Evolutionary conservation across 2,329 filamentous ascomycete species (phyloP).

Genomic region (Calonectria leucothoes): DNA sequence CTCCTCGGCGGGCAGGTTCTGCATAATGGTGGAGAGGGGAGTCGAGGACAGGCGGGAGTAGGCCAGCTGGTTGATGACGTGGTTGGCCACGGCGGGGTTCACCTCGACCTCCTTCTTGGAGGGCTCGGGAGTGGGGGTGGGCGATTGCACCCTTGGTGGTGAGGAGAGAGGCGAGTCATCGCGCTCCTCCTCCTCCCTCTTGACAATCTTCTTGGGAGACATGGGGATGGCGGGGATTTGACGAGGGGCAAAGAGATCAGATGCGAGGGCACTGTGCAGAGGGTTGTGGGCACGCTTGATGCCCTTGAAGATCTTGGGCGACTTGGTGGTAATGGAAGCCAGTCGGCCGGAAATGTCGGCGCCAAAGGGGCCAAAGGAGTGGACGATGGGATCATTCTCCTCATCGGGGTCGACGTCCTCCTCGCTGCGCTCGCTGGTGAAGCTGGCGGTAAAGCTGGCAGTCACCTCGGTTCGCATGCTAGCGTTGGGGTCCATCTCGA

Average conservation of each 20-base stretch:
- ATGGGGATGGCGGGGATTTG: slow-evolving; percentile 35
- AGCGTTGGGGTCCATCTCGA: slow-evolving; percentile 43
- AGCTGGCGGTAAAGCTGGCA: slow-evolving; percentile 65
- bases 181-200: background rate
- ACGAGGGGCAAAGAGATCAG: slow-evolving; percentile 37
- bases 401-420: slow-evolving; percentile 86
- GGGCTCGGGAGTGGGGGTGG: slow-evolving; percentile 34
- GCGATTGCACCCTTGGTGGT: slow-evolving; percentile 35
- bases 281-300: slow-evolving; percentile 36
- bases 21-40: slow-evolving; percentile 88
- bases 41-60: slow-evolving; percentile 94
- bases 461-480: slow-evolving; percentile 64
- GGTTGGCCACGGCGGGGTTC: slow-evolving; percentile 73
- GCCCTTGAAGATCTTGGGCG: slow-evolving; percentile 62
- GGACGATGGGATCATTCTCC: slow-evolving; percentile 93
- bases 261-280: slow-evolving; percentile 34
- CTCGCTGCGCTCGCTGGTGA: slow-evolving; percentile 66
- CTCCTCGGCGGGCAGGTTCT: slow-evolving; percentile 80
- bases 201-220: slow-evolving; percentile 37
- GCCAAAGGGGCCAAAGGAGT: slow-evolving; percentile 92
- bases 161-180: slow-evolving; percentile 43
- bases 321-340: slow-evolving; percentile 79
- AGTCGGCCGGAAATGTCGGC: slow-evolving; percentile 86
- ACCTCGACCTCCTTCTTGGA: slow-evolving; percentile 46
- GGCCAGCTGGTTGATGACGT: slow-evolving; percentile 94